Evolutionary conservation across 371 early-diverging fungal genomes (phyloP).

Genomic region (Mucor mucedo): DNA sequence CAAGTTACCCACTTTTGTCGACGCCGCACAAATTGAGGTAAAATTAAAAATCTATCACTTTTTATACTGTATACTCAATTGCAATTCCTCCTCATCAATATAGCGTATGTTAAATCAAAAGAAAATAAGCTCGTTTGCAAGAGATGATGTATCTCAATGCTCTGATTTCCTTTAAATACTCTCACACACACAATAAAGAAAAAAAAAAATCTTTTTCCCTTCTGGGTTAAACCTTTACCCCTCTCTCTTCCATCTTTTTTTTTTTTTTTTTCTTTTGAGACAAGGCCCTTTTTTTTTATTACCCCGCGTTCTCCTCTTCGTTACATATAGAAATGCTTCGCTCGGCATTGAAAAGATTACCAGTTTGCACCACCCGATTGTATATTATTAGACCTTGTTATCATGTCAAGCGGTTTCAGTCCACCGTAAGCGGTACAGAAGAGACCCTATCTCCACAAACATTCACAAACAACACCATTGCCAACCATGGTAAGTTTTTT

Average conservation of each 20-base stretch:
- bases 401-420: neutral
- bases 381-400: neutral
- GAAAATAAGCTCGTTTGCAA: neutral
- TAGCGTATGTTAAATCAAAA: neutral
- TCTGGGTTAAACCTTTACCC: neutral
- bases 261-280: neutral
- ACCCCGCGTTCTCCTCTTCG: too few relatives aligned
- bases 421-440: neutral
- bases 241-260: neutral
- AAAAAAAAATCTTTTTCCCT: neutral
- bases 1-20: constrained; percentile 47
- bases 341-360: neutral
- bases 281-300: neutral
- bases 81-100: neutral
- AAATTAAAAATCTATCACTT: neutral
- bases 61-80: too few relatives aligned
- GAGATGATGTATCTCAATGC: neutral
- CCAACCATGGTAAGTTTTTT: constrained; percentile 7
- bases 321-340: neutral
- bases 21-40: constrained; percentile 35
- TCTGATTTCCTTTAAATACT: neutral
- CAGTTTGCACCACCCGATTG: neutral
- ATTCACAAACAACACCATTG: constrained; percentile 2
- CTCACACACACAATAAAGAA: neutral
- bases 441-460: neutral